Percentiles rank a stretch among this genome's conserved stretches.
phyloP scores from a whole-genome alignment of 2,329 filamentous ascomycete species.

The Botrytis sinoallii region DNA sequence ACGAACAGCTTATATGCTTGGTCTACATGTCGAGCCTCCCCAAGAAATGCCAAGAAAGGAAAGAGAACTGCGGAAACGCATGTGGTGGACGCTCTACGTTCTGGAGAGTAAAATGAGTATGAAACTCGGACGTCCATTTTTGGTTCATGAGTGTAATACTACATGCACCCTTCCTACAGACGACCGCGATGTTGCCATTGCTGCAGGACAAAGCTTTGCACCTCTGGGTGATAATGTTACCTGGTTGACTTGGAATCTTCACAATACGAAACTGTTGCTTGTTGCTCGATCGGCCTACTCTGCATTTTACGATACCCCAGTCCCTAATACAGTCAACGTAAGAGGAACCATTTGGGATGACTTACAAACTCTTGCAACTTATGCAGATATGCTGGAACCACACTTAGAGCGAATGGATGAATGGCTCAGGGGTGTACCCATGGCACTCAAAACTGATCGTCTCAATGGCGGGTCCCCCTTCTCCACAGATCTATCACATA shows the following conservation, averaged over 20 bases:
- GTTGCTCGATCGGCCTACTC: conserved; percentile 35
- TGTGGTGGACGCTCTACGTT: conserved; percentile 48
- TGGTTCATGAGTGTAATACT: conserved; percentile 32
- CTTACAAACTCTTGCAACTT: conserved; percentile 33
- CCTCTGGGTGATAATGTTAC: conserved; percentile 36
- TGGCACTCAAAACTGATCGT: conserved; percentile 40
- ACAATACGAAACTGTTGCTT: conserved; percentile 37
- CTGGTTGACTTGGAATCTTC: conserved; percentile 37
- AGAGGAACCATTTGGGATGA: conserved; percentile 35
- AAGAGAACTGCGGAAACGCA: conserved; percentile 42
- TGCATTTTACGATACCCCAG: conserved; percentile 35
- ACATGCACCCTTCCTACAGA: conserved; percentile 39
- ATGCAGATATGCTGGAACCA: conserved; percentile 33
- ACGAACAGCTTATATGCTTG: conserved; percentile 41
- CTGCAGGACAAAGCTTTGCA: conserved; percentile 34
- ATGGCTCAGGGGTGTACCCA: conserved; percentile 41
- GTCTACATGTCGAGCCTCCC: conserved; percentile 42
- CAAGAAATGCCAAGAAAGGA: conserved; percentile 34
- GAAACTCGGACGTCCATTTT: conserved; percentile 41
- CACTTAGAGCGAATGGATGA: conserved; percentile 34
- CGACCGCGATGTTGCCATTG: conserved; percentile 31
- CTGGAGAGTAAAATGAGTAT: conserved; percentile 43
- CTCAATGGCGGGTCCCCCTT: conserved; percentile 37
- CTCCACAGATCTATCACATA: conserved; percentile 40
- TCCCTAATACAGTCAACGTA: conserved; percentile 27